Evolutionary conservation across 176 grass and related monocot species (phyloP), one percentile per base, ranked within the genome.

Genomic region (Poa pratensis): DNA sequence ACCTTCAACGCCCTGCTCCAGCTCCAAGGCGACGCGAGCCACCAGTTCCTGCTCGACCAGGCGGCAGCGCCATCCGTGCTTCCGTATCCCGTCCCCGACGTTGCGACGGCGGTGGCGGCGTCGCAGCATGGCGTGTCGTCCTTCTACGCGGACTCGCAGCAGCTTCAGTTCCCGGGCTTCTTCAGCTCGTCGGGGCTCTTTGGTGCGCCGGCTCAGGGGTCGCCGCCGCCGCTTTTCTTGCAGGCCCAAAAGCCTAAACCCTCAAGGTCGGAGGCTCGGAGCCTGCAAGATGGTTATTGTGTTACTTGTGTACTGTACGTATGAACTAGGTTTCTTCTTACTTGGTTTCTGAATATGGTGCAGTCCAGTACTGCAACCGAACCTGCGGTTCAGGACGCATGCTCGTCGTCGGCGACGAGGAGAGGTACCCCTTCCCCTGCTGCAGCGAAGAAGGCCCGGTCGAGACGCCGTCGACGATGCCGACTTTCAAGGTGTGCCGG

Each of bases 401-500:
- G 89, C 87, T 93, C 91, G 17, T 93, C 91, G 9, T 82, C 87
- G 26, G 37, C 39, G 13, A 68, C 65, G 7, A 90, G 85, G 53
- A 89, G 74, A 63, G 78, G 61, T 9, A 16, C 32, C 20, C 73
- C 42, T 43, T 43, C 42, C 42, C 3, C 87, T 37, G 18, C 80
- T 26, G 68, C 80, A 15, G 85, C 69, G 3, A 98, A 98, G 87
- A 98, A 81, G 63, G 69, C 83, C 10, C 63, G 96, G 87, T 90
- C 9, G 89, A 90, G 57, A 58, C 86, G 37, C 96, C 81, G 20
- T 92, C 91, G 3, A 57, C 89, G 12, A 80, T 98, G 74, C 96
- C 93, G 17, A 92, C 87, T 75, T 98, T 98, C 82, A 98, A 98
- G 88, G 96, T 95, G 83, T 8, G 77, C 4, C 30, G 30, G 30